A percentile compares a stretch with the other conserved stretches of the same genome.
Conservation (phyloP, 257 asterid genomes). For the Nemophila menziesii region DNA sequence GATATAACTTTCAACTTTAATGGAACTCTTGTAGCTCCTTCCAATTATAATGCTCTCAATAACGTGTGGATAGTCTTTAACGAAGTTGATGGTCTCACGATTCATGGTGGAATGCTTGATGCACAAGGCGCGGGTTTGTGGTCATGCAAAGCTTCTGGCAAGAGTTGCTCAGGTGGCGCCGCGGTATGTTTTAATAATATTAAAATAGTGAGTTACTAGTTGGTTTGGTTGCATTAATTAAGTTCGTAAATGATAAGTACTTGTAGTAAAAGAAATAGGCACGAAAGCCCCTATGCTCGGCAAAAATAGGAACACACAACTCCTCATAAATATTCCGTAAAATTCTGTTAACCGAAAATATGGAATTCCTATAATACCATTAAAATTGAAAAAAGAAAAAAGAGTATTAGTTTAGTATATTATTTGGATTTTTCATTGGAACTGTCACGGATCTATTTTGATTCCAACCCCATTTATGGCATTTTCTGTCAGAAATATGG, state of each 20-base stretch:
- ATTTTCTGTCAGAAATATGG: neutral
- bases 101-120: constrained; percentile 43
- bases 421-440: neutral
- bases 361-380: too few species aligned
- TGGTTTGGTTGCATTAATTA: too few species aligned
- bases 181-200: constrained; percentile 54
- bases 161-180: constrained; percentile 36
- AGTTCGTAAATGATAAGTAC: too few species aligned
- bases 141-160: constrained; percentile 42
- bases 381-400: too few species aligned
- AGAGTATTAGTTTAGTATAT: too few species aligned
- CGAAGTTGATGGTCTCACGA: constrained; percentile 27
- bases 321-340: too few species aligned
- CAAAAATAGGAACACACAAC: too few species aligned
- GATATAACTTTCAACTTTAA: constrained; percentile 23
- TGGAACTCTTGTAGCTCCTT: constrained; percentile 48
- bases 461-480: neutral
- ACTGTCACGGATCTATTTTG: neutral
- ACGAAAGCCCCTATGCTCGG: too few species aligned
- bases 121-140: constrained; percentile 49
- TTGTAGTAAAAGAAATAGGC: too few species aligned
- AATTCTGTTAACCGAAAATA: too few species aligned
- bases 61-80: constrained; percentile 36
- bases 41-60: constrained; percentile 26
- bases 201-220: too few species aligned